A percentile compares a stretch with the other conserved stretches of the same genome.
Conservation (phyloP, 225 moss, liverwort and hornwort genomes). For the Marchantia paleacea region DNA sequence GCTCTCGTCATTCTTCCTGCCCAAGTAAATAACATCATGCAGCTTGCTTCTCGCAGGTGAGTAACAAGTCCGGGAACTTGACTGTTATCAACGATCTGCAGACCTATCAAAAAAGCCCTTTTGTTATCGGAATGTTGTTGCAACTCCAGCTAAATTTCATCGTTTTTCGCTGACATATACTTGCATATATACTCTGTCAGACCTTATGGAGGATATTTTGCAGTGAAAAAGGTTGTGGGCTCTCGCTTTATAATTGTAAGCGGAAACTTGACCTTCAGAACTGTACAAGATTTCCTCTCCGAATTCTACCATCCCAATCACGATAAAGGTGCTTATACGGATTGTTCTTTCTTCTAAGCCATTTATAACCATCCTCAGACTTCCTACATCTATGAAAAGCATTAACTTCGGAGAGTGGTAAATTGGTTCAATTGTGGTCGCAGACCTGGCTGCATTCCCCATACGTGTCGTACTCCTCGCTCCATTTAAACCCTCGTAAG, state of each 20-base stretch:
- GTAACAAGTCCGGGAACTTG: neutral
- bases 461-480: conserved; percentile 88
- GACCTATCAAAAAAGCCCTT: neutral
- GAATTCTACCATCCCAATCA: conserved; percentile 96
- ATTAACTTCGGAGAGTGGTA: neutral
- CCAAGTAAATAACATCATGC: conserved; percentile 82
- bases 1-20: conserved; percentile 80
- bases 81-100: neutral
- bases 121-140: neutral
- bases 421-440: neutral
- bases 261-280: conserved; percentile 79
- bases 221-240: conserved; percentile 90
- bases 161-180: neutral
- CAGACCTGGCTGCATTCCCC: conserved; percentile 96
- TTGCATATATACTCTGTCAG: conserved; percentile 40
- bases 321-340: conserved; percentile 55
- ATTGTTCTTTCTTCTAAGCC: neutral
- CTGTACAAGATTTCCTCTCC: conserved; percentile 80
- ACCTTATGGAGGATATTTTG: conserved; percentile 87
- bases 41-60: conserved; percentile 82
- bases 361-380: neutral
- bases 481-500: conserved; percentile 98
- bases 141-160: neutral
- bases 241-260: conserved; percentile 91
- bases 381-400: neutral